Conservation (phyloP, 495 filamentous ascomycete species). For the Neurospora sp. region DNA sequence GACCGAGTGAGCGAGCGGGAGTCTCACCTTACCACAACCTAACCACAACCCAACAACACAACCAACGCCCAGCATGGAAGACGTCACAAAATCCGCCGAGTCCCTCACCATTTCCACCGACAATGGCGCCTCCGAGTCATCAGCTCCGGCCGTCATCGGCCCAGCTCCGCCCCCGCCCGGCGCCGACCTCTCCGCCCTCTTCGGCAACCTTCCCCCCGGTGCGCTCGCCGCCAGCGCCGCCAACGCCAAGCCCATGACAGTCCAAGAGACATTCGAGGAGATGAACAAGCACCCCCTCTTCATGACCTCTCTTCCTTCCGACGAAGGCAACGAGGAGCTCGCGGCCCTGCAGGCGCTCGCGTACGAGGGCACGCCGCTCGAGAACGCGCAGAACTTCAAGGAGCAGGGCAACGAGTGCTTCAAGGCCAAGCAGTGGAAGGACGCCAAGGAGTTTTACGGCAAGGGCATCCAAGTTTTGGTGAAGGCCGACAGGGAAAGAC, state of each 20-base stretch:
- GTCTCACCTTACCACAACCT: neutral
- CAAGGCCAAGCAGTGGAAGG: conserved; percentile 58
- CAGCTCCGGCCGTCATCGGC: neutral
- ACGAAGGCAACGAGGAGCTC: conserved; percentile 59
- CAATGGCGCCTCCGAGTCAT: neutral
- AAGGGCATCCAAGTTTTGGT: conserved; percentile 65
- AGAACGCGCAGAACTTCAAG: conserved; percentile 69
- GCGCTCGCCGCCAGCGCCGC: conserved; percentile 45
- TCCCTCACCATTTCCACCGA: conserved; percentile 1
- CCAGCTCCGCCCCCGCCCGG: conserved; percentile 13
- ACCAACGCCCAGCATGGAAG: conserved; percentile 3
- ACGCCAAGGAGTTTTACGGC: conserved; percentile 85
- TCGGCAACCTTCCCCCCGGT: conserved; percentile 45
- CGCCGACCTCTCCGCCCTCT: conserved; percentile 11
- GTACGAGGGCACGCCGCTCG: conserved; percentile 81
- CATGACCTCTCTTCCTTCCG: conserved; percentile 73
- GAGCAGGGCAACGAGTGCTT: conserved; percentile 87
- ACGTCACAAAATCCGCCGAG: conserved; percentile 5
- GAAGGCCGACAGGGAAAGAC: conserved; percentile 40
- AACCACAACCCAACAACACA: neutral
- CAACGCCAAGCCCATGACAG: conserved; percentile 34
- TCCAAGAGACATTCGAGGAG: conserved; percentile 61
- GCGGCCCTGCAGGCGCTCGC: conserved; percentile 83
- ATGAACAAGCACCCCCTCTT: conserved; percentile 82
- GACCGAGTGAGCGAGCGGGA: neutral